A percentile compares a stretch with the other conserved stretches of the same genome.
phyloP scores from a whole-genome alignment of 495 filamentous ascomycete species.

The Recurvomyces mirabilis region DNA sequence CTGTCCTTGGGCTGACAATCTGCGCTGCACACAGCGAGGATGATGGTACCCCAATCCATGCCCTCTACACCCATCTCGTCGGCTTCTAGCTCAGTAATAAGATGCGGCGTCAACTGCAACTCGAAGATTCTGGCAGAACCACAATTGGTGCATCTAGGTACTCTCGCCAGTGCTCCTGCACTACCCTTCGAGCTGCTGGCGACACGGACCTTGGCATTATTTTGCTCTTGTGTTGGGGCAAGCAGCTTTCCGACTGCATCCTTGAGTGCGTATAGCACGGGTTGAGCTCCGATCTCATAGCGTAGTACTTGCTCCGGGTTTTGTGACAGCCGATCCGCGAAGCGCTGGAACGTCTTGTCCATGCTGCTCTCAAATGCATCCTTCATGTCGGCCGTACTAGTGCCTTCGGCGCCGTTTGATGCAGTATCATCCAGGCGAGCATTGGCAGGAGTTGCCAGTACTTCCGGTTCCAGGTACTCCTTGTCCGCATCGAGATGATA shows the following conservation, averaged over 20 bases:
- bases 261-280: slow-evolving; percentile 66
- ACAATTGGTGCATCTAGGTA: slow-evolving; percentile 71
- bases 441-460: slow-evolving; percentile 32
- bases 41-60: slow-evolving; percentile 98
- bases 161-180: slow-evolving; percentile 24
- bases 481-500: slow-evolving; percentile 88
- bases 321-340: slow-evolving; percentile 76
- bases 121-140: slow-evolving; percentile 71
- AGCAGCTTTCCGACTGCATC: slow-evolving; percentile 65
- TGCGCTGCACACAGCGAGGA: slow-evolving; percentile 68
- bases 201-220: slow-evolving; percentile 24
- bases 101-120: slow-evolving; percentile 79
- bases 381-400: slow-evolving; percentile 57
- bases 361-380: slow-evolving; percentile 72
- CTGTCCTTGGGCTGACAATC: slow-evolving; percentile 52
- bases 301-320: slow-evolving; percentile 91
- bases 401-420: slow-evolving; percentile 39
- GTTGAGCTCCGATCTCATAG: slow-evolving; percentile 75
- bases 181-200: slow-evolving; percentile 23
- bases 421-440: slow-evolving; percentile 42
- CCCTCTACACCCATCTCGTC: slow-evolving; percentile 70
- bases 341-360: slow-evolving; percentile 82
- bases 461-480: slow-evolving; percentile 57
- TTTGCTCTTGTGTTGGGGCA: slow-evolving; percentile 24
- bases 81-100: slow-evolving; percentile 78